Conservation (phyloP, 2,329 filamentous ascomycete species). For the Biscogniauxia sp. region DNA sequence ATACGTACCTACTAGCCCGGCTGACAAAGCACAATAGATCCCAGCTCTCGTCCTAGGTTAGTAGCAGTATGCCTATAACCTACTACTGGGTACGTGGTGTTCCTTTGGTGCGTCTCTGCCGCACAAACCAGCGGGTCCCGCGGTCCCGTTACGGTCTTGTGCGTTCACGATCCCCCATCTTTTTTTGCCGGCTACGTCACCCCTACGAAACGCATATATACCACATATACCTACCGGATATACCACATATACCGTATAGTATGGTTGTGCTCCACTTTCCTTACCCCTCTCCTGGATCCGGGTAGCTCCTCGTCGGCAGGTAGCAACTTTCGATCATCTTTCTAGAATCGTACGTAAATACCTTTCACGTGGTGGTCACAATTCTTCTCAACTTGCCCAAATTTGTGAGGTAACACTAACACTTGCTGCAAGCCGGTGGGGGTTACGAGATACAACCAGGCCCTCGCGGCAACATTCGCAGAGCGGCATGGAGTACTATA, state of each 20-base stretch:
- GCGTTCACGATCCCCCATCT: background rate
- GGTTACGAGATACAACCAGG: background rate
- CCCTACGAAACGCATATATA: background rate
- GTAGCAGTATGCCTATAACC: too few relatives aligned
- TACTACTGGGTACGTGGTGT: background rate
- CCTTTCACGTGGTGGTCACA: background rate
- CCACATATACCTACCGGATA: background rate
- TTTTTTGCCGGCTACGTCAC: background rate
- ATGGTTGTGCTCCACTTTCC: background rate
- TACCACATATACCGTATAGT: background rate
- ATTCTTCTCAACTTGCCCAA: background rate
- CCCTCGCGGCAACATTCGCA: background rate
- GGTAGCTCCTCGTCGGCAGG: background rate
- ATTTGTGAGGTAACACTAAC: slow-evolving; percentile 3
- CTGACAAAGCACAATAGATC: too few relatives aligned
- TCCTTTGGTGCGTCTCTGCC: background rate
- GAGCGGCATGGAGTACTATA: background rate
- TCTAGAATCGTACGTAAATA: background rate
- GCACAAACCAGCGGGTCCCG: background rate
- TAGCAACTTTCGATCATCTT: background rate
- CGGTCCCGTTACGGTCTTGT: slow-evolving; percentile 1
- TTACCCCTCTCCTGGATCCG: background rate
- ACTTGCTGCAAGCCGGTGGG: too few relatives aligned
- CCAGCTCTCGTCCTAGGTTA: too few relatives aligned
- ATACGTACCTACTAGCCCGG: too few relatives aligned